Percentiles rank a stretch among this genome's conserved stretches.
Evolutionary conservation across 352 stramenopile species (phyloP).

Genomic region (Thraustochytrium striatum): DNA sequence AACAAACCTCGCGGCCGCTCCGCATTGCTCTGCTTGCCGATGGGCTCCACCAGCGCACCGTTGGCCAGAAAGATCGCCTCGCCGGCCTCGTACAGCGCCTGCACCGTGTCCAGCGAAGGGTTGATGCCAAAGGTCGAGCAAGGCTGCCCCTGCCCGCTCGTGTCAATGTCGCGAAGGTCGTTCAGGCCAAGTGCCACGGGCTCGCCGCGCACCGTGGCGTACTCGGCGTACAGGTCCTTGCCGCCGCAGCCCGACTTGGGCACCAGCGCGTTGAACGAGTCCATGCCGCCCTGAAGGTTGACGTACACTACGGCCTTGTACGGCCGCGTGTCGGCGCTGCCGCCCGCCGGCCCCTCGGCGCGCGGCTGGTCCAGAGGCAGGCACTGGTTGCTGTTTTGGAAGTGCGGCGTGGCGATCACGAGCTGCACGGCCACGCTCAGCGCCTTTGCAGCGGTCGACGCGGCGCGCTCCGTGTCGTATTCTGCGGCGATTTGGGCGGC

Average conservation of each 20-base stretch:
- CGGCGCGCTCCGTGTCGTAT: not conserved
- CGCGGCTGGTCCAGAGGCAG: not conserved
- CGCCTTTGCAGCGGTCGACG: not conserved
- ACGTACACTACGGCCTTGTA: constrained; percentile 64
- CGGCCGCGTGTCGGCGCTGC: not conserved
- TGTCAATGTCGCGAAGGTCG: not conserved
- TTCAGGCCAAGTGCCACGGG: not conserved
- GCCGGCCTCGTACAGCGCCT: constrained; percentile 60
- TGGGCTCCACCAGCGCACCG: constrained; percentile 60
- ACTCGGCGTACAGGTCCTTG: constrained; percentile 56
- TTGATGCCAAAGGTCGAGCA: constrained; percentile 64
- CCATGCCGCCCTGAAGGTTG: constrained; percentile 59
- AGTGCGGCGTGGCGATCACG: constrained; percentile 58
- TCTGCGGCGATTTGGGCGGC: constrained; percentile 35
- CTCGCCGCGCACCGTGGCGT: constrained; percentile 48
- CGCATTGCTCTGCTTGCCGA: constrained; percentile 57
- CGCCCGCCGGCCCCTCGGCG: not conserved
- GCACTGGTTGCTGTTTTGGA: constrained; percentile 57
- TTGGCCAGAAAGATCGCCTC: constrained; percentile 61
- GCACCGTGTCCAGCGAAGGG: constrained; percentile 52
- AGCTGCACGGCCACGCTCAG: constrained; percentile 54
- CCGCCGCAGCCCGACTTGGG: constrained; percentile 57
- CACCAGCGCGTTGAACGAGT: constrained; percentile 60
- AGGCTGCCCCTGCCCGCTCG: constrained; percentile 52
- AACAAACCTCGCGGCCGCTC: constrained; percentile 58